Conservation (phyloP, 2,329 filamentous ascomycete genomes). For the Colletotrichum sidae region DNA sequence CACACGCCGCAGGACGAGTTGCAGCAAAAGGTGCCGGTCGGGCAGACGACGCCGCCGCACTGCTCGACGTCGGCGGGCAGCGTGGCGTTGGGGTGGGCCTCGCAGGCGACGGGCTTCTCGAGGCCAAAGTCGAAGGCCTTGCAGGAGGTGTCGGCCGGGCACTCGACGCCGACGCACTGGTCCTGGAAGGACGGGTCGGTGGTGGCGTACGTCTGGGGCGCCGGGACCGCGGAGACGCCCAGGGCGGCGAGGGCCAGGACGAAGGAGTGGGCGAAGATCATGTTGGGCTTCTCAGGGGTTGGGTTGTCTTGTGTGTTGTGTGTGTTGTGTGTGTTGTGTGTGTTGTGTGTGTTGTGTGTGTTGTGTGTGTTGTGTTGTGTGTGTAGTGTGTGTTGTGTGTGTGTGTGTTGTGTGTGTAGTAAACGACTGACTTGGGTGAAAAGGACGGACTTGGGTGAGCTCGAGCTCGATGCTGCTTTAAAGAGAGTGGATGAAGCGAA, state of each 20-base stretch:
- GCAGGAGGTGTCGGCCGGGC: constrained; percentile 25
- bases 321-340: constrained; percentile 2
- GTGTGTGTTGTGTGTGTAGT: constrained; percentile 7
- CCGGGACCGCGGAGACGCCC: constrained; percentile 10
- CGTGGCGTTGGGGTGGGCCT: constrained; percentile 27
- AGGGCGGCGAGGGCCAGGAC: constrained; percentile 14
- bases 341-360: background rate
- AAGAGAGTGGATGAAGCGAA: background rate
- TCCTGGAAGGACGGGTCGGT: constrained; percentile 4
- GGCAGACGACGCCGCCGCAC: constrained; percentile 27
- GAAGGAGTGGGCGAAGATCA: constrained; percentile 19
- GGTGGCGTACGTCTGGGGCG: constrained; percentile 7
- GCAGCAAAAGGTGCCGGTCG: constrained; percentile 40
- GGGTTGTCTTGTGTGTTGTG: too few species aligned
- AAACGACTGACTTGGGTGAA: constrained; percentile 16
- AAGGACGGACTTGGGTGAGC: background rate
- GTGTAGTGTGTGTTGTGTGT: constrained; percentile 2
- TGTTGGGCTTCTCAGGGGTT: background rate
- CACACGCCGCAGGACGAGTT: constrained; percentile 39
- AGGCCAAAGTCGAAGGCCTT: constrained; percentile 27
- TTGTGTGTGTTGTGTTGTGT: background rate
- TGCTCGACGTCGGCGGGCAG: constrained; percentile 6
- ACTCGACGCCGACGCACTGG: constrained; percentile 23
- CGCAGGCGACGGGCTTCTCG: constrained; percentile 24
- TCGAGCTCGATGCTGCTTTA: too few species aligned